phyloP scores from a whole-genome alignment of 805 yeast species.

The Candida hispaniensis region DNA sequence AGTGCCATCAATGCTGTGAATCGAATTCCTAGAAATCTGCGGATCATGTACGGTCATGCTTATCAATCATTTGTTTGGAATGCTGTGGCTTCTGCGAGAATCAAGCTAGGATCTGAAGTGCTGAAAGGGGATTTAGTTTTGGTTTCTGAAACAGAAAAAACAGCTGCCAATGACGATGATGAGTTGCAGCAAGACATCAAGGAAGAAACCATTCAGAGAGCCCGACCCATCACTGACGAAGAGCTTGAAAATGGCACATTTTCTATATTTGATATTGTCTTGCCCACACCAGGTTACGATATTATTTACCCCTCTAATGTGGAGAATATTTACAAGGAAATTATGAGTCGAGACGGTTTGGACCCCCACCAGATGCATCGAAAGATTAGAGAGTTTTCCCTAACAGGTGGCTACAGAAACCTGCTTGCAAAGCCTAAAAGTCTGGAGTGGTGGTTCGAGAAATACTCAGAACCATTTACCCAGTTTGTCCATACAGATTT shows the following conservation, averaged over 20 bases:
- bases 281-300: slow-evolving; percentile 97
- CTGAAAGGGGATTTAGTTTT: slow-evolving; percentile 76
- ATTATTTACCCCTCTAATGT: slow-evolving; percentile 55
- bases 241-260: slow-evolving; percentile 52
- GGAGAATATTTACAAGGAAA: slow-evolving; percentile 45
- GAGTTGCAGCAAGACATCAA: slow-evolving; percentile 58
- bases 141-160: slow-evolving; percentile 25
- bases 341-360: slow-evolving; percentile 68
- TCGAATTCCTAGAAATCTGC: slow-evolving; percentile 82
- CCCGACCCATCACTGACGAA: slow-evolving; percentile 61
- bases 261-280: slow-evolving; percentile 70
- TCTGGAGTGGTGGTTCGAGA: slow-evolving; percentile 50
- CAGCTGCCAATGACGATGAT: slow-evolving; percentile 24
- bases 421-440: slow-evolving; percentile 55
- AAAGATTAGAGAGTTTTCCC: slow-evolving; percentile 75
- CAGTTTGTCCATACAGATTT: slow-evolving; percentile 74
- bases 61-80: slow-evolving; percentile 97
- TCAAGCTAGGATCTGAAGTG: slow-evolving; percentile 57
- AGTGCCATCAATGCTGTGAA: slow-evolving; percentile 66
- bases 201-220: slow-evolving; percentile 47
- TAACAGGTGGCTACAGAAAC: slow-evolving; percentile 81
- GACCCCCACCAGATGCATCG: slow-evolving; percentile 81
- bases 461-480: slow-evolving; percentile 53
- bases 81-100: slow-evolving; percentile 64
- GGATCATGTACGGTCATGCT: slow-evolving; percentile 95